Base-by-base conservation (phyloP, 257 asterid genomes). In the Solanum tarijense region DNA sequence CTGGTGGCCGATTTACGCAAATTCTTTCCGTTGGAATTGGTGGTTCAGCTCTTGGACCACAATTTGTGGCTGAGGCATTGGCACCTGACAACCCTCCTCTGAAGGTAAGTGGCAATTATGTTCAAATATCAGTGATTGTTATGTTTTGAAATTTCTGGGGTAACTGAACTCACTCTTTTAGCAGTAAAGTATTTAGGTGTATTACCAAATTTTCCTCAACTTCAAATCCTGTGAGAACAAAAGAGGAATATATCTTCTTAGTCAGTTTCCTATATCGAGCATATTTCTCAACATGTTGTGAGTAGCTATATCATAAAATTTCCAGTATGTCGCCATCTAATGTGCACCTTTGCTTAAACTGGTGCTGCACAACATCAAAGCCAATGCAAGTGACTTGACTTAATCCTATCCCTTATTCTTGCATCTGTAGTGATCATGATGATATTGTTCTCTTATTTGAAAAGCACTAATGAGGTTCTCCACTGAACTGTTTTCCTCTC, bases 41-140 rank as follows among this genome's bases (percentile, higher is more conserved):
- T 76, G 99, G 99, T 90, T 97, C 99, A 43, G 99, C 99, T 88
- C 98, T 97, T 6, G 99, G 99, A 43, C 99, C 99, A 43, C 98
- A 97, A 86, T 97, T 97, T 93, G 99, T 97, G 74, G 99, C 99
- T 5, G 99, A 96, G 95, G 99, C 99, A 39, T 91, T 97, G 94
- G 98, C 99, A 83, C 99, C 99, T 16, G 99, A 97, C 90, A 97
- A 97, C 91, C 99, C 99, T 89, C 99, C 99, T 69, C 97, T 97
- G 83, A 97, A 96, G 99, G 99, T 96, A 90, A 83, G 76, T 73
- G 71, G 41, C 18, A 58, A 23, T 73, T 39, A 18, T 72, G 9
- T 31, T 32, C 29, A 86, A 78, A 43, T 23, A 79, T 27, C 23
- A 25, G 83, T 43, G 39, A 18, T 41, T 86, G 29, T 13, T 43